Conservation (phyloP, 257 asterid species). For the Mentha longifolia region DNA sequence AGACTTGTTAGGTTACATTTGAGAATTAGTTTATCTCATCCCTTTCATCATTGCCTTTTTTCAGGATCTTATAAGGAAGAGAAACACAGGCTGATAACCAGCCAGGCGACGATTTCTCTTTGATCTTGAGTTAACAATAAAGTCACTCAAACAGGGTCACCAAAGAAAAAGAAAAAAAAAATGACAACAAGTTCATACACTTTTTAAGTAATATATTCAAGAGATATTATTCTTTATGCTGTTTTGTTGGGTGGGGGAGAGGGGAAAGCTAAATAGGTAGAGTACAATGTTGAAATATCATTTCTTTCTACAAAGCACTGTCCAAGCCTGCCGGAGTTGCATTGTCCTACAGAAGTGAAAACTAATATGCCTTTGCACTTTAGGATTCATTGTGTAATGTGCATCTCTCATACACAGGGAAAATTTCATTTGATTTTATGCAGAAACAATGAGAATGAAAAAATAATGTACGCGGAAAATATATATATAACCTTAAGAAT, state of each 20-base stretch:
- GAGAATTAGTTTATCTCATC: background rate
- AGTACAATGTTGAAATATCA: background rate
- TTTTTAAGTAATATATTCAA: no score
- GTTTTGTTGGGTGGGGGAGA: background rate
- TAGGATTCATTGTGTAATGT: background rate
- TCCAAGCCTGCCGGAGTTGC: background rate
- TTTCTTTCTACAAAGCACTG: background rate
- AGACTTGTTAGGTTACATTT: background rate
- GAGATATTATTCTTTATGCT: no score
- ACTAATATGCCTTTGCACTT: background rate
- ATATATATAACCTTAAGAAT: conserved; percentile 19
- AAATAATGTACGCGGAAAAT: background rate
- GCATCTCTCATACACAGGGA: background rate
- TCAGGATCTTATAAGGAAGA: background rate
- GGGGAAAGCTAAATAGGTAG: background rate
- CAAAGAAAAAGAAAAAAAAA: no score
- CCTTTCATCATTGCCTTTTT: background rate
- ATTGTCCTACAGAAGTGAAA: background rate
- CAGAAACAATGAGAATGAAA: conserved; percentile 1
- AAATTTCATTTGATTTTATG: background rate
- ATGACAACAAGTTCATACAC: no score
- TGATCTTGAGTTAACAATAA: background rate
- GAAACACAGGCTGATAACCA: background rate
- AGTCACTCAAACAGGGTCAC: background rate
- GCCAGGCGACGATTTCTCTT: background rate